Evolutionary conservation across 108 stramenopile species (phyloP).

Genomic region (Pseudonitzschia pungens): DNA sequence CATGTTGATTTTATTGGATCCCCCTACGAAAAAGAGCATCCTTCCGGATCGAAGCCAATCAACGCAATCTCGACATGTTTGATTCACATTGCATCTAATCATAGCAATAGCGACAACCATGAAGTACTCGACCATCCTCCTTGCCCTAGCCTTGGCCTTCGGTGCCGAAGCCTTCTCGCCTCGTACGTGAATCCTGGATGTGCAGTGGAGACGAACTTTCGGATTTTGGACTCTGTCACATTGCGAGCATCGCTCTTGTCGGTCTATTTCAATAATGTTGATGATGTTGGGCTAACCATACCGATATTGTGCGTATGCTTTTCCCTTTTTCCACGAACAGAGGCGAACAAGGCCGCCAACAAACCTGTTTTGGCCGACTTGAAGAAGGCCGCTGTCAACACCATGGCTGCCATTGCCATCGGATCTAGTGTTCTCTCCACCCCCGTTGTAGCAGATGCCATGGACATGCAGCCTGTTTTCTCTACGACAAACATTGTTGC

Average conservation of each 20-base stretch:
- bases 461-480: constrained; percentile 50
- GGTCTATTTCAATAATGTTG: neutral
- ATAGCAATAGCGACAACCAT: constrained; percentile 17
- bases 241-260: neutral
- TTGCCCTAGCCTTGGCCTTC: constrained; percentile 24
- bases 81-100: neutral
- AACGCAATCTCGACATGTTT: neutral
- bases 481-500: constrained; percentile 63
- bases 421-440: constrained; percentile 37
- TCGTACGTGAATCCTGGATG: constrained; percentile 24
- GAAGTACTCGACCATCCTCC: constrained; percentile 28
- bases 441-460: constrained; percentile 52
- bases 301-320: neutral
- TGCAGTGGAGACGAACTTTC: neutral
- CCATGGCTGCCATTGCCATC: constrained; percentile 44
- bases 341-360: constrained; percentile 31
- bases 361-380: constrained; percentile 31
- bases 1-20: neutral
- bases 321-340: constrained; percentile 1
- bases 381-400: constrained; percentile 43
- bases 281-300: neutral
- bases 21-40: neutral
- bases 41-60: neutral
- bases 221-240: neutral
- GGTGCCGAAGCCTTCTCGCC: constrained; percentile 43